Base-by-base conservation (phyloP, 225 moss, liverwort and hornwort species). In the Marchantia polymorpha region DNA sequence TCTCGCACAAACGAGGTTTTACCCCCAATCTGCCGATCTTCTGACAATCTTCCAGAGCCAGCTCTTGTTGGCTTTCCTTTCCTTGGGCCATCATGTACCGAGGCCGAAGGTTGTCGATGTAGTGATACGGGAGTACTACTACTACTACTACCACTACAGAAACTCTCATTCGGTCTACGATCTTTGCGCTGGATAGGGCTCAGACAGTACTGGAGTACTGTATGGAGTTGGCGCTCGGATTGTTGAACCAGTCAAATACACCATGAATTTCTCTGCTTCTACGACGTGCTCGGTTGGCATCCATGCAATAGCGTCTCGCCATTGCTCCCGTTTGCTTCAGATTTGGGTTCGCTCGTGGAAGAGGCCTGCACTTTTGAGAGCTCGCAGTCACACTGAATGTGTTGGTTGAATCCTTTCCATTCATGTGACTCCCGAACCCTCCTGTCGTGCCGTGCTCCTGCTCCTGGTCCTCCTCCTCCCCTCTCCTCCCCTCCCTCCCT, bases 231-330 rank as follows among this genome's bases (percentile, higher is more conserved):
- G 31, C 67, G 67, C 67, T 9, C 10, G 15, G 29, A 67, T 67
- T 67, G 29, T 29, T 29, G 67, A 67, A 67, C 15, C 29, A 67
- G 67, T 67, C 67, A 67, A 12, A 67, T 61, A 61, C 61, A 61
- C n/a, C 61, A 61, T 8, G n/a, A 61, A 61, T 7, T n/a, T n/a
- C 61, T 61, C 61, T 61, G 20, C 61, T 67, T 27, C 30, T 67
- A 31, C 67, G 12, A 27, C 30, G 23, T 29, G n/a, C 56, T 56
- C 13, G 56, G 56, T 56, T 56, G 14, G 14, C 67, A 67, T 67
- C 10, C 67, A 67, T 67, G 25, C 29, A n/a, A 23, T 23, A 61
- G 9, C 61, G n/a, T 61, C 58, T 58, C 39, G 58, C 61, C 61
- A 5, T 7, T n/a, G 16, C 61, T 61, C 16, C n/a, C 61, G 7